Percentiles rank a stretch among this genome's conserved stretches.
Evolutionary conservation across 129 eudicot genomes (phyloP).

Genomic region (Erigeron canadensis): DNA sequence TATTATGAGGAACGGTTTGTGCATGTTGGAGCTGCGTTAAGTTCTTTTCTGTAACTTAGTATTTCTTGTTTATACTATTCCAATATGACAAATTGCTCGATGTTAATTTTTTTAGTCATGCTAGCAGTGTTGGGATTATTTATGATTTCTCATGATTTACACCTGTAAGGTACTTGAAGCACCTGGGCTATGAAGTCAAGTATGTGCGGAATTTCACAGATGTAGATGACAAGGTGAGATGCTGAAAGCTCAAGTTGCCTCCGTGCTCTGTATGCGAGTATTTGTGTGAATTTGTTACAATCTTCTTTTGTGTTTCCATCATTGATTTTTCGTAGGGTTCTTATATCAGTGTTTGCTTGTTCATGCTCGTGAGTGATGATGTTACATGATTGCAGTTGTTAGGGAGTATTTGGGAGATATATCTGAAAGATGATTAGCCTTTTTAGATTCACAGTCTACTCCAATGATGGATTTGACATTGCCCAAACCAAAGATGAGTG

Average conservation of each 20-base stretch:
- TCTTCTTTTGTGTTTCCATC: conserved; percentile 6
- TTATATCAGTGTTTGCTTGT: neutral
- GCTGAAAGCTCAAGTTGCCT: conserved; percentile 11
- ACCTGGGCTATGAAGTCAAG: conserved; percentile 75
- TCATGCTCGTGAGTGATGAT: neutral
- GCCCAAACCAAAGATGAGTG: neutral
- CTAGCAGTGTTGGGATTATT: neutral
- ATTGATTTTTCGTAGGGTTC: neutral
- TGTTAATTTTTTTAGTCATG: neutral
- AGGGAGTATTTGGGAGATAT: conserved; percentile 4
- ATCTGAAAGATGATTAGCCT: neutral
- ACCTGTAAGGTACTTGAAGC: conserved; percentile 56
- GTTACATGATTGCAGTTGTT: neutral
- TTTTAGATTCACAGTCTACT: neutral
- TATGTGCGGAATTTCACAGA: conserved; percentile 90
- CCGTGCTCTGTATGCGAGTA: neutral
- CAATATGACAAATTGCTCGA: neutral
- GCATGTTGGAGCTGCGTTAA: conserved; percentile 3
- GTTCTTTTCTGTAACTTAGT: neutral
- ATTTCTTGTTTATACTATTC: no score
- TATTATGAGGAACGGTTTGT: neutral
- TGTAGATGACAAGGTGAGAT: conserved; percentile 87
- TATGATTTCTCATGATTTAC: neutral
- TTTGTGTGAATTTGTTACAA: neutral
- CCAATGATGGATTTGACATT: neutral